Evolutionary conservation across 2,329 filamentous ascomycete species (phyloP).

Genomic region (Ilyonectria robusta): DNA sequence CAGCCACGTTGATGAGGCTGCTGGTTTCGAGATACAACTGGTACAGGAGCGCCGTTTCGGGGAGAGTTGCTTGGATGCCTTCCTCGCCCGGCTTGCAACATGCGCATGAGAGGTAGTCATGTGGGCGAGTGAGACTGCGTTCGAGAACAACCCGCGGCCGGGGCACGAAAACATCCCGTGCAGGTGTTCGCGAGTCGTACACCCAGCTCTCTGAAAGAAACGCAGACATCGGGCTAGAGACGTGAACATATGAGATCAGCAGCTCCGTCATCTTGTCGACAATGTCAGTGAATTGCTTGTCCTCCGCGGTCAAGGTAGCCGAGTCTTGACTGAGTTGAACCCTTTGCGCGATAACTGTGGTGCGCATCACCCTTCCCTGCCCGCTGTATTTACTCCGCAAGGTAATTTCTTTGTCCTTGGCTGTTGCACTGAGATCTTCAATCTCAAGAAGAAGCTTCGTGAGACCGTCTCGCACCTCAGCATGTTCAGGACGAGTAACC

Average conservation of each 20-base stretch:
- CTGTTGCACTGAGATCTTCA: conserved; percentile 60
- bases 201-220: conserved; percentile 81
- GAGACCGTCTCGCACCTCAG: conserved; percentile 53
- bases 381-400: conserved; percentile 84
- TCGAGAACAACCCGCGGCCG: conserved; percentile 79
- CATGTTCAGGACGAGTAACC: conserved; percentile 50
- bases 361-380: conserved; percentile 78
- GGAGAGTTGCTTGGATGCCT: conserved; percentile 72
- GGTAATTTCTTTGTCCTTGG: conserved; percentile 60
- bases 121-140: conserved; percentile 78
- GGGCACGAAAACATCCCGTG: conserved; percentile 82
- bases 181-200: conserved; percentile 79
- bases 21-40: conserved; percentile 85
- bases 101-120: conserved; percentile 82
- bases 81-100: conserved; percentile 71
- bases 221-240: conserved; percentile 55
- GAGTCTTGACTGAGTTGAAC: conserved; percentile 85
- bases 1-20: conserved; percentile 81
- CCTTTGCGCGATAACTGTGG: conserved; percentile 85
- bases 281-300: conserved; percentile 78
- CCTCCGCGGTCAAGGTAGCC: conserved; percentile 77
- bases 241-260: conserved; percentile 46
- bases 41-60: conserved; percentile 81
- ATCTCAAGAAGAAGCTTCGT: conserved; percentile 61
- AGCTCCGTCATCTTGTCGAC: conserved; percentile 64